These are phyloP conservation scores for Ophiosphaerella herpotricha DNA, from an alignment of 2,329 filamentous ascomycete genomes.

Conservation along the genomic window DNA sequence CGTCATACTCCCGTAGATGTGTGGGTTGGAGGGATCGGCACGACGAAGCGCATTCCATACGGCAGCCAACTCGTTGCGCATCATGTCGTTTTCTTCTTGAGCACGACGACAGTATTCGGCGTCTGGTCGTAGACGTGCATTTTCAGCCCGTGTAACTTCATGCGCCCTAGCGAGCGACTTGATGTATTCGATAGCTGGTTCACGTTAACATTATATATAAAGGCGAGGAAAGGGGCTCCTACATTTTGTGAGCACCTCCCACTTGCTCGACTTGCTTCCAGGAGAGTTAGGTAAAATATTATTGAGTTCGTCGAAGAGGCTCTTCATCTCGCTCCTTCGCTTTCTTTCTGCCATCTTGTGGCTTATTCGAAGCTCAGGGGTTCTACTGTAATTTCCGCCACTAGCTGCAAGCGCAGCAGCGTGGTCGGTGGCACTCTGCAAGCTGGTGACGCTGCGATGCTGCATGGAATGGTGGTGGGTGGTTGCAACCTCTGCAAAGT, in stretches of 20 bases:
- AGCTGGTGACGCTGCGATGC: conserved; percentile 70
- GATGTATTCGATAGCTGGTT: conserved; percentile 56
- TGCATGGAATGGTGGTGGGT: conserved; percentile 77
- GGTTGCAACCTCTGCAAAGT: conserved; percentile 46
- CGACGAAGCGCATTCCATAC: conserved; percentile 54
- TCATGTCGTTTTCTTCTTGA: conserved; percentile 53
- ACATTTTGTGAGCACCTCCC: conserved; percentile 89
- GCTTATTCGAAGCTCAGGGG: conserved; percentile 79
- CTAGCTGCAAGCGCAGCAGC: conserved; percentile 54
- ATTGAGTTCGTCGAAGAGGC: conserved; percentile 79
- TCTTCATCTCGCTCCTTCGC: conserved; percentile 85
- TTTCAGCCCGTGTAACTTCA: conserved; percentile 46
- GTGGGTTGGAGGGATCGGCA: conserved; percentile 51
- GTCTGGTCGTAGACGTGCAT: conserved; percentile 50
- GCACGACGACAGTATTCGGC: conserved; percentile 50
- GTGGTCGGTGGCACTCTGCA: conserved; percentile 65
- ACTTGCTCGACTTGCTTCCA: conserved; percentile 84
- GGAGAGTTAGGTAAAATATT: conserved; percentile 79
- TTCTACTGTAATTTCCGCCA: conserved; percentile 78
- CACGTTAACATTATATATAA: conserved; percentile 9
- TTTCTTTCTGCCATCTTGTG: conserved; percentile 87
- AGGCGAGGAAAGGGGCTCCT: conserved; percentile 32
- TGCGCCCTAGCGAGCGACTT: conserved; percentile 46
- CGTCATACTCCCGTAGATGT: conserved; percentile 55
- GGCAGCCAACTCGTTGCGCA: conserved; percentile 53